phyloP scores from a whole-genome alignment of 2,329 filamentous ascomycete species.

The Colletotrichum cereale region DNA sequence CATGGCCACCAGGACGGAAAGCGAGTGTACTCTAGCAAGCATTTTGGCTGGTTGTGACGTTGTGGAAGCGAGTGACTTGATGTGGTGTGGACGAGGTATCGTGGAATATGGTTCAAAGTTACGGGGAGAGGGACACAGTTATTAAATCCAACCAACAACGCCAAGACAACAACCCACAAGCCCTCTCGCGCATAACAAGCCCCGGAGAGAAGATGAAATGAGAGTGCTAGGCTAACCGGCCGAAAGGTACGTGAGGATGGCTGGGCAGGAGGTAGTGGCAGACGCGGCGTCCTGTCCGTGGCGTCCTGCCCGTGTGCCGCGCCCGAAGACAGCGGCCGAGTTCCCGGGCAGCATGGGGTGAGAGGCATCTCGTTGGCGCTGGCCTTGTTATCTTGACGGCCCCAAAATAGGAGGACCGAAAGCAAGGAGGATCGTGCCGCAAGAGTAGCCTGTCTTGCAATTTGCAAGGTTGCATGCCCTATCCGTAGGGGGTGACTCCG shows the following conservation, averaged over 20 bases:
- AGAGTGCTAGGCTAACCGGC: slow-evolving; percentile 12
- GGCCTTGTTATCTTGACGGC: background rate
- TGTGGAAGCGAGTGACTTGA: slow-evolving; percentile 22
- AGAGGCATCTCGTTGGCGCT: slow-evolving; percentile 2
- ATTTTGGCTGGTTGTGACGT: slow-evolving; percentile 28
- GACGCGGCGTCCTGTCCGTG: slow-evolving; percentile 26
- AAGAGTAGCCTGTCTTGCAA: slow-evolving; percentile 20
- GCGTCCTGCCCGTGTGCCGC: slow-evolving; percentile 28
- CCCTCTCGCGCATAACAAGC: slow-evolving; percentile 12
- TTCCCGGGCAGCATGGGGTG: slow-evolving; percentile 22
- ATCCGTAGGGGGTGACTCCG: slow-evolving; percentile 1
- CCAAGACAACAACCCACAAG: slow-evolving; percentile 6
- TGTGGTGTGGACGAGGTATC: background rate
- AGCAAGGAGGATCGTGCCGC: slow-evolving; percentile 27
- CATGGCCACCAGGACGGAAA: slow-evolving; percentile 35
- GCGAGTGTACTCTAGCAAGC: slow-evolving; percentile 39
- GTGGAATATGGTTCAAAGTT: background rate
- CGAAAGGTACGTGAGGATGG: slow-evolving; percentile 19
- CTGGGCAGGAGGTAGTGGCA: slow-evolving; percentile 21
- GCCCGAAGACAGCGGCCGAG: slow-evolving; percentile 30
- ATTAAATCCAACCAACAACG: slow-evolving; percentile 28
- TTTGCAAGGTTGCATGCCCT: slow-evolving; percentile 8
- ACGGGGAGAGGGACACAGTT: slow-evolving; percentile 20
- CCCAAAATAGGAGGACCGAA: slow-evolving; percentile 19
- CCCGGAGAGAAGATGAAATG: slow-evolving; percentile 26